Evolutionary conservation across 2,329 filamentous ascomycete species (phyloP).

Genomic region (Pseudonectria foliicola): DNA sequence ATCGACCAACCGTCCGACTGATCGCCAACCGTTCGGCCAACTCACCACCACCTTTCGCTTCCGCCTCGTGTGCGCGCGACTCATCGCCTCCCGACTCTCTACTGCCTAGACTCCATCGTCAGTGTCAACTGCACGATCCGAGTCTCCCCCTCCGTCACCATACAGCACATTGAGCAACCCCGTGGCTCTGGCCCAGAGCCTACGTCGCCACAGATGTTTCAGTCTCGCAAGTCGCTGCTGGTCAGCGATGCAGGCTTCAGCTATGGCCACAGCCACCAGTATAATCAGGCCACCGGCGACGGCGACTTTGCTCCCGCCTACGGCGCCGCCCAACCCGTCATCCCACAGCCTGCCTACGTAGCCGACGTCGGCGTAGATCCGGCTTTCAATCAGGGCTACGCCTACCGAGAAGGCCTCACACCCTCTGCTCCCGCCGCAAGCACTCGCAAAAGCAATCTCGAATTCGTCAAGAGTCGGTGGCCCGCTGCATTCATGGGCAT

Average conservation of each 20-base stretch:
- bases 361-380: slow-evolving; percentile 24
- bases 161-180: neutral
- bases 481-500: slow-evolving; percentile 77
- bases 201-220: slow-evolving; percentile 30
- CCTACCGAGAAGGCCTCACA: slow-evolving; percentile 30
- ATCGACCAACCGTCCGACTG: too few species aligned
- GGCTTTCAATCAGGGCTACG: slow-evolving; percentile 29
- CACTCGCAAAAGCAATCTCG: slow-evolving; percentile 40
- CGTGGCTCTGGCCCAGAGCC: slow-evolving; percentile 33
- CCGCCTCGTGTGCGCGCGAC: too few species aligned
- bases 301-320: slow-evolving; percentile 11
- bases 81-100: neutral
- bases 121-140: neutral
- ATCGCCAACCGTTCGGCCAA: too few species aligned
- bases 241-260: slow-evolving; percentile 32
- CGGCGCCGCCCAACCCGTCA: slow-evolving; percentile 8
- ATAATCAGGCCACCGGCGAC: slow-evolving; percentile 26
- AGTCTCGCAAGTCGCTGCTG: slow-evolving; percentile 34
- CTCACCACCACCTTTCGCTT: too few species aligned
- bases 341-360: slow-evolving; percentile 23
- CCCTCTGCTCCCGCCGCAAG: slow-evolving; percentile 26
- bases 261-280: slow-evolving; percentile 26
- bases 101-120: neutral
- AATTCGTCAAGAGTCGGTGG: slow-evolving; percentile 78
- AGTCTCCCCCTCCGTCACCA: neutral